These are phyloP conservation scores for Bimuria novae-zelandiae DNA, from an alignment of 2,329 filamentous ascomycete species.

Conservation along the genomic window DNA sequence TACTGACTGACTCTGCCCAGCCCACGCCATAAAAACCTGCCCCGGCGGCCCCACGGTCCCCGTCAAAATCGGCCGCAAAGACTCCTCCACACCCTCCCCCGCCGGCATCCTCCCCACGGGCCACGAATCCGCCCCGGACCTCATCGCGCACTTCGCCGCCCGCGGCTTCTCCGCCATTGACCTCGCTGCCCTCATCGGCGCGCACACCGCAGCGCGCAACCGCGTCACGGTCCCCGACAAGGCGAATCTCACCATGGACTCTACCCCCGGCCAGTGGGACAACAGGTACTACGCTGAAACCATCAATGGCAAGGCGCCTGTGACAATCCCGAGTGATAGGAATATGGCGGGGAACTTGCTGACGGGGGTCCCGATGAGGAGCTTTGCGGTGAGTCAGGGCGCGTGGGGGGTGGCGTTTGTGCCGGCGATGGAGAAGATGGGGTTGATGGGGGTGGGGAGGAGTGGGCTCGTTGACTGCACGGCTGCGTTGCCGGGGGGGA, in stretches of 20 bases:
- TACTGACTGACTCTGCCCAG: constrained; percentile 16
- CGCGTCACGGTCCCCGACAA: no score
- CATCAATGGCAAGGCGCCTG: constrained; percentile 31
- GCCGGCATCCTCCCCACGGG: constrained; percentile 30
- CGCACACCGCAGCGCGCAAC: constrained; percentile 43
- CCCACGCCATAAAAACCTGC: constrained; percentile 44
- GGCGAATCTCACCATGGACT: constrained; percentile 36
- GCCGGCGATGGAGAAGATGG: constrained; percentile 43
- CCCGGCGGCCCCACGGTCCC: constrained; percentile 40
- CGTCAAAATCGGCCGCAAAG: constrained; percentile 40
- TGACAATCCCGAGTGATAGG: constrained; percentile 34
- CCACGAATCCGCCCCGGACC: constrained; percentile 16
- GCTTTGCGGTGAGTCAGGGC: constrained; percentile 31
- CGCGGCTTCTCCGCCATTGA: constrained; percentile 45
- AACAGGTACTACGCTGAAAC: constrained; percentile 44
- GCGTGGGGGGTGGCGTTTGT: constrained; percentile 42
- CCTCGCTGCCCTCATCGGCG: constrained; percentile 47
- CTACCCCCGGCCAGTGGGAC: constrained; percentile 45
- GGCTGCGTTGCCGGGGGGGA: constrained; percentile 35
- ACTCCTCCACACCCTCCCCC: constrained; percentile 29
- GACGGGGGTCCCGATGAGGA: constrained; percentile 24
- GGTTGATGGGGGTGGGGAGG: constrained; percentile 37
- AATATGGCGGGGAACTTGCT: constrained; percentile 30
- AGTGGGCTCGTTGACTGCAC: constrained; percentile 39
- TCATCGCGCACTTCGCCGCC: constrained; percentile 39